Percentiles rank a stretch among this genome's conserved stretches.
phyloP scores from a whole-genome alignment of 805 yeast species.

The Candida lessepsii region DNA sequence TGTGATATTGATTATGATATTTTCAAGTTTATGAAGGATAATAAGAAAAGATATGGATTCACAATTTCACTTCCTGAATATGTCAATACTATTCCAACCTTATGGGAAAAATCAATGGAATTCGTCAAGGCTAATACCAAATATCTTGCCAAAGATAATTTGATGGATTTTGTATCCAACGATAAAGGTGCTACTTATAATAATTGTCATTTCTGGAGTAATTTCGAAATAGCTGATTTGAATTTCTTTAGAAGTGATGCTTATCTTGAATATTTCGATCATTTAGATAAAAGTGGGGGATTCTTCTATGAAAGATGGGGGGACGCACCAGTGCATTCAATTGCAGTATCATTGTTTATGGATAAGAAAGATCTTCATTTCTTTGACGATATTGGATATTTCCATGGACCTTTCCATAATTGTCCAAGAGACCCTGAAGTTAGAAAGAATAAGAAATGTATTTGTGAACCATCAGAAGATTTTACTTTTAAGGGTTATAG shows the following conservation, averaged over 20 bases:
- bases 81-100: constrained; percentile 77
- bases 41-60: constrained; percentile 81
- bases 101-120: constrained; percentile 75
- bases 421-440: constrained; percentile 68
- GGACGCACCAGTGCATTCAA: constrained; percentile 88
- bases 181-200: constrained; percentile 67
- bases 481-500: constrained; percentile 75
- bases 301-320: constrained; percentile 94
- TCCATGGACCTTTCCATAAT: constrained; percentile 74
- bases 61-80: constrained; percentile 82
- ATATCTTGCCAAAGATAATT: constrained; percentile 58
- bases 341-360: constrained; percentile 78
- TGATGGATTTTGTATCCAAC: constrained; percentile 69
- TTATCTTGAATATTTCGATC: constrained; percentile 66
- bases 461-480: constrained; percentile 71
- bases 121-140: constrained; percentile 62
- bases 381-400: constrained; percentile 84
- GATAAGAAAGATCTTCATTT: constrained; percentile 67
- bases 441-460: constrained; percentile 62
- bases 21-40: constrained; percentile 72
- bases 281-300: constrained; percentile 83
- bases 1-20: constrained; percentile 90
- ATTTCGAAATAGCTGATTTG: constrained; percentile 77
- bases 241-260: constrained; percentile 75
- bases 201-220: constrained; percentile 88